Conservation (phyloP, 441 rosid species). For the Cnidoscolus chayamansa region DNA sequence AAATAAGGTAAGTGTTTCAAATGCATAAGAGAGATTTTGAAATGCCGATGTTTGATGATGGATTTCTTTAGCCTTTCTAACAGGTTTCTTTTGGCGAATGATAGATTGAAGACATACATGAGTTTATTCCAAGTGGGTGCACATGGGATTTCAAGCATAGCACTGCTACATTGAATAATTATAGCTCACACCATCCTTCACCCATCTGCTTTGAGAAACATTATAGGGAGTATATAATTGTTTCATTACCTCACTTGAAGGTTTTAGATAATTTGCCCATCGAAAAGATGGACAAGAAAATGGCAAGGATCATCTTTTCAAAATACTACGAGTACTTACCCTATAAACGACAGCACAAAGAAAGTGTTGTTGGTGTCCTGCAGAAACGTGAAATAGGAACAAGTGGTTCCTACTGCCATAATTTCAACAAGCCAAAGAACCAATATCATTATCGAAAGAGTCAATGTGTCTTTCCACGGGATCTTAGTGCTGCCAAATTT, state of each 20-base stretch:
- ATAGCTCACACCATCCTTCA: conserved; percentile 52
- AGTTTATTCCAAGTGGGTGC: conserved; percentile 5
- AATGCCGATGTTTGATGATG: conserved; percentile 13
- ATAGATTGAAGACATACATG: conserved; percentile 29
- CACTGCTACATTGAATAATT: conserved; percentile 22
- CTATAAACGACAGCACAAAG: conserved; percentile 58
- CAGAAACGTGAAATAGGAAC: conserved; percentile 70
- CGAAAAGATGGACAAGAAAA: conserved; percentile 63
- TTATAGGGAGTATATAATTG: conserved; percentile 76
- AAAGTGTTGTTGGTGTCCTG: conserved; percentile 60
- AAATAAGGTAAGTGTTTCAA: conserved; percentile 21
- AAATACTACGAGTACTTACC: conserved; percentile 70
- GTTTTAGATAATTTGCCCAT: conserved; percentile 69
- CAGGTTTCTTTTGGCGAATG: conserved; percentile 25
- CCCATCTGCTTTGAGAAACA: conserved; percentile 87
- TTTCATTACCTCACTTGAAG: conserved; percentile 67
- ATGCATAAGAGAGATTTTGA: conserved; percentile 7
- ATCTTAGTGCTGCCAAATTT: conserved; percentile 84
- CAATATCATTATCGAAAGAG: conserved; percentile 39
- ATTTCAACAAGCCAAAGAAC: conserved; percentile 32
- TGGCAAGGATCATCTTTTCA: conserved; percentile 47
- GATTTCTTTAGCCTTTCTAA: conserved; percentile 22
- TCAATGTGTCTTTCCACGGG: conserved; percentile 51
- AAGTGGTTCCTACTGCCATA: conserved; percentile 28
- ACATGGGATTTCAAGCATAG: conserved; percentile 22